Base-by-base conservation (phyloP, 257 asterid genomes). In the Solanum commersonii region DNA sequence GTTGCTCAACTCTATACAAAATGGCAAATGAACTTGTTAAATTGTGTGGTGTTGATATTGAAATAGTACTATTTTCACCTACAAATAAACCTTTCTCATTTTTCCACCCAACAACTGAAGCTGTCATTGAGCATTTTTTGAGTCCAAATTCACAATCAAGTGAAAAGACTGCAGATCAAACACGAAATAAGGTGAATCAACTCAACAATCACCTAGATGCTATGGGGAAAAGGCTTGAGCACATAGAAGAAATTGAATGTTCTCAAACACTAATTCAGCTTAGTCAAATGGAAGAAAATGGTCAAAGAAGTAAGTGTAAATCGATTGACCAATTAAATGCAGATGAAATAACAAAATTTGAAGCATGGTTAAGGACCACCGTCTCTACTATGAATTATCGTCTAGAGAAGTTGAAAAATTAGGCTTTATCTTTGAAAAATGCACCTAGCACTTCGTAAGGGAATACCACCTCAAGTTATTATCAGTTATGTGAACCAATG, bases 101-200 rank as follows among this genome's bases (percentile, higher is more conserved):
- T 87, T 92, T 92, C 27, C 92, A 92, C 31, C 93, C 94, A 3
- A 90, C 90, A 10, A 68, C 84, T 86, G 92, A 90, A 9, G 74
- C 89, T 1, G 82, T 92, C 2, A 0, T 67, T 67, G 12, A 49
- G 6, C 52, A 82, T 1, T 73, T 86, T 23, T 10, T 67, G 20
- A 40, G 42, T 7, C 23, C 60, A 4, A 12, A 13, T 40, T 12
- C 3, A 42, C n/a, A 23, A 77, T n/a, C 4, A 77, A 40, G 13
- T n/a, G 35, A 40, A 12, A 6, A 5, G 2, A n/a, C 35, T 40
- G 83, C 22, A 1, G 83, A 13, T 38, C 20, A 37, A 35, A 22
- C 34, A 76, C 22, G 56, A 22, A 12, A 23, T 27, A 76, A 23
- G 8, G 56, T 76, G 33, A 76, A 37, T 37, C 33, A 23, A 22